Base-by-base conservation (phyloP, 176 grass and related monocot species). In the Luzula sylvatica region DNA sequence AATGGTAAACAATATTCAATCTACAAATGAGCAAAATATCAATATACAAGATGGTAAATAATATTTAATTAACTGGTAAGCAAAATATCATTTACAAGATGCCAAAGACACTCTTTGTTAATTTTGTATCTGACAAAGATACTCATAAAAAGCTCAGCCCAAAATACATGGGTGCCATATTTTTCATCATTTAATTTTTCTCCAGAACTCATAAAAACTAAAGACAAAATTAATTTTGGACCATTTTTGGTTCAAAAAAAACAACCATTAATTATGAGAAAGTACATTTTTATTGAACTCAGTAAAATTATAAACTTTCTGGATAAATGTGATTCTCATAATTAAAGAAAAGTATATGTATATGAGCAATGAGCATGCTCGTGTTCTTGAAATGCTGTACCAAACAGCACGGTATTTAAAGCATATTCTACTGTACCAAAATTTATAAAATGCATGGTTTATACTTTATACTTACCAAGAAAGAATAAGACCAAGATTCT, bases 401-500 rank as follows among this genome's bases (percentile, higher is more conserved):
- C 35, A 38, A 50, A 67, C 45, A 26, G 29, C 43, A 35, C 54
- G 41, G 54, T 70, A 38, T 59, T 47, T 25, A 9, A 15, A 44
- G 53, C 53, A 45, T 25, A 61, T 13, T 17, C 19, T 42, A 5
- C 7, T 52, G 21, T 20, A 67, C 26, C 46, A 50, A 54, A 55
- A 42, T 25, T 35, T 61, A 21, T 46, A 7, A 35, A 73, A 55
- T 53, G 56, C 20, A 65, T n/a, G 4, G 20, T 44, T 57, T 71
- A 45, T 39, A 22, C 46, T 56, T 42, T 20, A n/a, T n/a, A n/a
- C n/a, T n/a, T n/a, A n/a, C n/a, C 53, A 25, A 18, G 20, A 57
- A 38, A 56, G 15, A 22, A 68, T 42, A 58, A 58, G 70, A 75
- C 56, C 35, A 38, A 83, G 59, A 92, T 85, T 64, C 52, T 71